Base-by-base conservation (phyloP, 192 early-diverging fungal genomes). In the Backusella macrospora region DNA sequence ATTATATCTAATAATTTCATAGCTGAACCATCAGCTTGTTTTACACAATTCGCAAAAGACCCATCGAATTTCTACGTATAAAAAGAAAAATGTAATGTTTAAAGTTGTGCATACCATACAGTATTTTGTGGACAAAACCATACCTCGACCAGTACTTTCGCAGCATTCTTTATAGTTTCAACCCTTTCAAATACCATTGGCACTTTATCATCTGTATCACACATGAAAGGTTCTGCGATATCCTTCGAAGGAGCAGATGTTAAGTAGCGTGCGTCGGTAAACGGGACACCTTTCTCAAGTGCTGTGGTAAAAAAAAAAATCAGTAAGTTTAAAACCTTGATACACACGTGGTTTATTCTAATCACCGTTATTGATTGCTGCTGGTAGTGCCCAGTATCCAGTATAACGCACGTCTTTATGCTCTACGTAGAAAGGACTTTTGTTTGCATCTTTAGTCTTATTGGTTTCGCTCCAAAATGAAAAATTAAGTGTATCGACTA, bases 371-470 rank as follows among this genome's bases (percentile, higher is more conserved):
- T 93, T 91, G 69, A 96, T 84, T 4, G 89, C 86, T 0, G 94
- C 94, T 40, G 90, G 91, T 42, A 96, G 76, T 0, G 92, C 87
- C 94, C 94, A 95, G 78, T 96, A 96, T 1, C 94, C 94, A 23
- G 84, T 87, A 77, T 94, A 92, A 13, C 76, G 52, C 14, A 64
- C 59, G 16, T 85, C 90, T 42, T 90, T 75, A 43, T 86, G 86
- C 0, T 74, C 69, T 13, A 96, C 89, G 12, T 86, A 80, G 78
- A 89, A 93, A 2, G 81, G 80, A 65, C 77, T 71, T 7, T 81
- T 70, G 0, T 72, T 69, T 10, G 80, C 71, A 15, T 78, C 79
- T 70, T 89, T 82, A 9, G 74, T 76, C 48, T 72, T 74, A n/a
- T 87, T 88, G 29, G 83, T 66, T 34, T 90, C 86, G 21, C 87